Conservation (phyloP, 768 basidiomycete genomes). For the Rhizopogon vinicolor region DNA sequence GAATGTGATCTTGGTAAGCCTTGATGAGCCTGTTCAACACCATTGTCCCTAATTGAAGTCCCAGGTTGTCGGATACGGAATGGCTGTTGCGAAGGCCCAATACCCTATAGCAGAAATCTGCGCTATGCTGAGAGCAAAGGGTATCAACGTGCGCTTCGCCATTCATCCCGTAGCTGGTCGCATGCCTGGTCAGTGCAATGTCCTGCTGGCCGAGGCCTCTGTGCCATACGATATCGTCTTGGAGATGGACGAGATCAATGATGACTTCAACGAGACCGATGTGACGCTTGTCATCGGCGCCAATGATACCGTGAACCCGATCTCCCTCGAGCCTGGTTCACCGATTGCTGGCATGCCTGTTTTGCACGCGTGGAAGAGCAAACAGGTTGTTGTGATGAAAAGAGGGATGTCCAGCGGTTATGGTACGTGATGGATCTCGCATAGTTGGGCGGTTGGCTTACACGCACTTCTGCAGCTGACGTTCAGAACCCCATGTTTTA, state of each 20-base stretch:
- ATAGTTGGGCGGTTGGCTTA: not conserved
- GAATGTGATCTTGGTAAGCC: conserved; percentile 69
- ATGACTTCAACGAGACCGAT: conserved; percentile 85
- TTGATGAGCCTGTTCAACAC: not conserved
- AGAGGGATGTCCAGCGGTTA: conserved; percentile 86
- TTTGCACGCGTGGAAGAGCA: conserved; percentile 89
- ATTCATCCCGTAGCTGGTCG: conserved; percentile 90
- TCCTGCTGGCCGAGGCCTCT: conserved; percentile 85
- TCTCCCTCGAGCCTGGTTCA: conserved; percentile 81
- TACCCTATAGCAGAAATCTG: conserved; percentile 76
- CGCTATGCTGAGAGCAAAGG: conserved; percentile 64
- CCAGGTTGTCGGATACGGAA: conserved; percentile 82
- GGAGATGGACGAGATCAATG: conserved; percentile 95
- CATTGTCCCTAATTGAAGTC: conserved; percentile 5
- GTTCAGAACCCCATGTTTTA: conserved; percentile 95
- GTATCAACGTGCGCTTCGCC: conserved; percentile 78
- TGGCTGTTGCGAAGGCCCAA: conserved; percentile 91
- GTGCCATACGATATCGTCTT: conserved; percentile 89
- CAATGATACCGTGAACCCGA: conserved; percentile 91
- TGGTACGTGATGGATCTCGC: conserved; percentile 39
- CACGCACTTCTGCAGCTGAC: conserved; percentile 49
- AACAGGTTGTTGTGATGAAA: conserved; percentile 91
- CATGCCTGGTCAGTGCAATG: conserved; percentile 93
- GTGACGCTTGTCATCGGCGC: conserved; percentile 90
- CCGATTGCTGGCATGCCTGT: conserved; percentile 93